Conservation (phyloP, 768 basidiomycete genomes). For the Infundibulicybe gibba region DNA sequence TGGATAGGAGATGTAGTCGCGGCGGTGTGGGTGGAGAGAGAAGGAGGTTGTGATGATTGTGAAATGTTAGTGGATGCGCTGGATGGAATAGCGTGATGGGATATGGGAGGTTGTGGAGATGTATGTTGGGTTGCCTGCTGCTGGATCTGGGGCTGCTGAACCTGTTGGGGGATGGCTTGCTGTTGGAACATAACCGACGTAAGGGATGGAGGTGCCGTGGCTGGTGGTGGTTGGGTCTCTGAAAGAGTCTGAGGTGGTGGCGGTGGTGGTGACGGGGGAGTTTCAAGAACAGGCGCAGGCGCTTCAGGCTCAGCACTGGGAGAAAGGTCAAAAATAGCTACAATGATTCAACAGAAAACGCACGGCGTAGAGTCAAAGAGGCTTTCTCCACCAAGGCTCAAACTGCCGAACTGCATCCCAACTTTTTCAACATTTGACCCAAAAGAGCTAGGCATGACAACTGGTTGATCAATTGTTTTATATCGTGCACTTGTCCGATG, state of each 20-base stretch:
- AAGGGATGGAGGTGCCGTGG: constrained; percentile 35
- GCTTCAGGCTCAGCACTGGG: constrained; percentile 31
- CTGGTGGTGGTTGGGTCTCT: constrained; percentile 30
- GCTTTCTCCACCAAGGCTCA: constrained; percentile 69
- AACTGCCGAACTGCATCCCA: constrained; percentile 88
- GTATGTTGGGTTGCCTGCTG: constrained; percentile 16
- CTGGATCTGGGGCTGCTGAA: constrained; percentile 27
- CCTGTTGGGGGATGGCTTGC: constrained; percentile 31
- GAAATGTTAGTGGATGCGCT: constrained; percentile 22
- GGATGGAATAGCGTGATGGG: constrained; percentile 29
- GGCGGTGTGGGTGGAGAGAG: constrained; percentile 20
- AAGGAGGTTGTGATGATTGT: constrained; percentile 31
- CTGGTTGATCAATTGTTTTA: constrained; percentile 75
- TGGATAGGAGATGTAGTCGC: constrained; percentile 35
- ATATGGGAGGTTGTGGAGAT: constrained; percentile 19
- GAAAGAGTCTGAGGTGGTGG: constrained; percentile 20
- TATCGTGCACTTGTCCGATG: constrained; percentile 61
- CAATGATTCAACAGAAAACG: constrained; percentile 21
- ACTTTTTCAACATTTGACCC: constrained; percentile 67
- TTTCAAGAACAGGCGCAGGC: constrained; percentile 20
- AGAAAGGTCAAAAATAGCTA: constrained; percentile 9
- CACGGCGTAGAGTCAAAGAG: constrained; percentile 52
- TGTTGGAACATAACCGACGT: constrained; percentile 40
- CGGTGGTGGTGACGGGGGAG: constrained; percentile 28
- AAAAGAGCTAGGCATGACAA: constrained; percentile 75